phyloP scores from a whole-genome alignment of 2,329 filamentous ascomycete genomes.

The Elsinoe ampelina region DNA sequence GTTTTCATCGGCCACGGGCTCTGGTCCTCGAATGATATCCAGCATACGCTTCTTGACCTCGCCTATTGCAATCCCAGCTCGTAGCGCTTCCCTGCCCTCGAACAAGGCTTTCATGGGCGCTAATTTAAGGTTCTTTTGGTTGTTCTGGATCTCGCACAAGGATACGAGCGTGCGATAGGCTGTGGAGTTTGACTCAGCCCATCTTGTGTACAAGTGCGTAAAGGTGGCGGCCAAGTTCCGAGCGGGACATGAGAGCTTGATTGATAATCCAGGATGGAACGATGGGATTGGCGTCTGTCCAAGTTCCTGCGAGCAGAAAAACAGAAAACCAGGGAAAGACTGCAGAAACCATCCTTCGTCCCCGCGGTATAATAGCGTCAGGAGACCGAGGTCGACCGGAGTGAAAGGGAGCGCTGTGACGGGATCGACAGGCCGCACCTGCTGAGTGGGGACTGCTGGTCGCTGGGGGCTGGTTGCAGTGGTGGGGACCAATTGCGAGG shows the following conservation, averaged over 20 bases:
- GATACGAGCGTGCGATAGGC: neutral
- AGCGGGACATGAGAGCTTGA: neutral
- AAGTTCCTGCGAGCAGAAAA: neutral
- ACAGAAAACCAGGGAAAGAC: conserved; percentile 6
- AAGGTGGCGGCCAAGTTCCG: neutral
- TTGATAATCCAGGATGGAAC: neutral
- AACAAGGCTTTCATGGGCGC: neutral
- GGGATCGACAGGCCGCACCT: neutral
- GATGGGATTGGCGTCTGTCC: neutral
- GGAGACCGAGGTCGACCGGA: neutral
- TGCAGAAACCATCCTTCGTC: conserved; percentile 4
- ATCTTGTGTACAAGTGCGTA: neutral
- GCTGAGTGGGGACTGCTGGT: neutral
- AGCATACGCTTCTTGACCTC: neutral
- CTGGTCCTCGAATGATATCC: neutral
- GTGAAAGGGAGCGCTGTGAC: neutral
- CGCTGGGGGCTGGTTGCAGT: too few relatives aligned
- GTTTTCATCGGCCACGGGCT: neutral
- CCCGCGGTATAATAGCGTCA: neutral
- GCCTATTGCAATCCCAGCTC: neutral
- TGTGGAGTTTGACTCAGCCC: neutral
- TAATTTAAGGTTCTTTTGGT: neutral
- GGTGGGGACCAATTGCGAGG: too few relatives aligned
- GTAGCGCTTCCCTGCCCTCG: neutral
- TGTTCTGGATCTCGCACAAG: neutral